Evolutionary conservation across 768 basidiomycete species (phyloP).

Genomic region (Ramaria sp.): DNA sequence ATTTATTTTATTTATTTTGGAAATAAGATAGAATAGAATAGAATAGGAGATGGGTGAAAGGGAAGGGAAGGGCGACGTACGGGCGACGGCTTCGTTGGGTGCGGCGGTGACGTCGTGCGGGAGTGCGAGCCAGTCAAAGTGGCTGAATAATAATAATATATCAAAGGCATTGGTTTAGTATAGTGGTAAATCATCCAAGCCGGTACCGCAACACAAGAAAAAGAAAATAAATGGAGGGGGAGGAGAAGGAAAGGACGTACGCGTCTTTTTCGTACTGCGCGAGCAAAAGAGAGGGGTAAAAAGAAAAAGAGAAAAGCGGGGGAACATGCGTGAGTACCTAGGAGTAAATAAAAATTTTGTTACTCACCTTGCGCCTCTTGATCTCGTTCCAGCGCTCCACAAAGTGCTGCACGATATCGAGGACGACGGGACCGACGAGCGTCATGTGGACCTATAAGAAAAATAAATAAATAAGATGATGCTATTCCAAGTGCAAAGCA

Average conservation of each 20-base stretch:
- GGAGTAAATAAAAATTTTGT: too few species aligned
- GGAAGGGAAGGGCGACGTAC: too few species aligned
- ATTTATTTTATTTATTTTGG: too few species aligned
- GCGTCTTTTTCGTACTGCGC: conserved; percentile 21
- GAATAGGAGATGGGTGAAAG: too few species aligned
- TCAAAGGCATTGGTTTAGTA: too few species aligned
- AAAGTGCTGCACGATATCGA: conserved; percentile 92
- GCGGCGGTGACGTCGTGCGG: conserved; percentile 56
- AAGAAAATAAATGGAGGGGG: too few species aligned
- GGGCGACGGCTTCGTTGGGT: conserved; percentile 56
- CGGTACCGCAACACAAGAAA: too few species aligned
- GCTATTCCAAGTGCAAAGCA: not conserved
- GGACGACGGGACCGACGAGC: conserved; percentile 64
- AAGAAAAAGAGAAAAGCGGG: too few species aligned
- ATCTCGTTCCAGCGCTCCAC: conserved; percentile 87
- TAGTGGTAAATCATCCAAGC: too few species aligned
- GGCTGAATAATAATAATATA: too few species aligned
- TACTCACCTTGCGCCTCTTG: conserved; percentile 74
- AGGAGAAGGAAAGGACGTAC: conserved; percentile 15
- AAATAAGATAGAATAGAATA: too few species aligned
- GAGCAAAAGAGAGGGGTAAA: too few species aligned
- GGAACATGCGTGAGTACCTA: not conserved
- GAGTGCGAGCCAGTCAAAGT: conserved; percentile 61
- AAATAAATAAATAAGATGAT: not conserved
- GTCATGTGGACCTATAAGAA: conserved; percentile 70